Percentiles rank a stretch among this genome's conserved stretches.
phyloP scores from a whole-genome alignment of 1,139 yeast genomes.

The Candida sp. region DNA sequence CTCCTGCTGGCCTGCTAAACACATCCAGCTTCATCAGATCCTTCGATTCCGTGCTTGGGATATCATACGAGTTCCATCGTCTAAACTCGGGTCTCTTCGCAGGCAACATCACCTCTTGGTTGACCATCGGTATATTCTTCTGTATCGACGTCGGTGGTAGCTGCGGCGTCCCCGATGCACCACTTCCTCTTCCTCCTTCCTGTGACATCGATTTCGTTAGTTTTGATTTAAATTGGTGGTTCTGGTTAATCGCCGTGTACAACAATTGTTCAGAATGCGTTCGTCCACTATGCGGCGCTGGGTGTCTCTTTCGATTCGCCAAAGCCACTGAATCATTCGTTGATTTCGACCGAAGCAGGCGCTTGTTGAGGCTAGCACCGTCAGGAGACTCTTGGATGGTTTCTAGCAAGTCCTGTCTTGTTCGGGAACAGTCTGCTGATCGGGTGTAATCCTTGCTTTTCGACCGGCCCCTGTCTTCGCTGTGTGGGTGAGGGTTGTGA shows the following conservation, averaged over 20 bases:
- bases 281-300: slow-evolving; percentile 2
- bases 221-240: slow-evolving; percentile 9
- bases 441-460: neutral
- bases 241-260: slow-evolving; percentile 15
- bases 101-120: neutral
- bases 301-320: slow-evolving; percentile 1
- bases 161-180: neutral
- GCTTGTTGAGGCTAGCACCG: neutral
- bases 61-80: slow-evolving; percentile 26
- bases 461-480: slow-evolving; percentile 8
- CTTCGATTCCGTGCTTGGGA: slow-evolving; percentile 5
- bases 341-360: slow-evolving; percentile 3
- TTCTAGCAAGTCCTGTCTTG: neutral
- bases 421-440: neutral
- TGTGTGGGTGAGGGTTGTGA: neutral
- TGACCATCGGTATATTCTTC: slow-evolving; percentile 12
- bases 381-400: neutral
- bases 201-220: slow-evolving; percentile 12
- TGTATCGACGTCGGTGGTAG: slow-evolving; percentile 4
- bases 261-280: slow-evolving; percentile 6
- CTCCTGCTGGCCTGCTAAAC: neutral
- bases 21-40: neutral
- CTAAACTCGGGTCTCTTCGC: slow-evolving; percentile 16
- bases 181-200: slow-evolving; percentile 9
- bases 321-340: neutral